These are phyloP conservation scores for Paramecium caudatum DNA, from an alignment of 73 alveolate species.

Conservation along the genomic window DNA sequence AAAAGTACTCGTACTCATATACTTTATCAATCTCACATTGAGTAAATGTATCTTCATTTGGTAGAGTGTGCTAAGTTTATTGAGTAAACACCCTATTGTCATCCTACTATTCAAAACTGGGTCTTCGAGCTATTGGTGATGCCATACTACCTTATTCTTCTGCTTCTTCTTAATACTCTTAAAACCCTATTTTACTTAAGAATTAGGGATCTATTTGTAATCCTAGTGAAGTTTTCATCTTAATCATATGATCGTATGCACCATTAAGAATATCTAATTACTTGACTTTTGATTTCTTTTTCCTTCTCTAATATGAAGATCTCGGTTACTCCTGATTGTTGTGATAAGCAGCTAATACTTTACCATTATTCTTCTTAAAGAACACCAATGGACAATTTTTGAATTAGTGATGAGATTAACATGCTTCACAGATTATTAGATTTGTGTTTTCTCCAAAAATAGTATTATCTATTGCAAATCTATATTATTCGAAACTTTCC, in stretches of 20 bases:
- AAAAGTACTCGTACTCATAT: conserved; percentile 25
- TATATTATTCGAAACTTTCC: neutral
- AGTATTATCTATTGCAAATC: conserved; percentile 47
- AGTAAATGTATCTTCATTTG: neutral
- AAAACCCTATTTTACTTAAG: conserved; percentile 2
- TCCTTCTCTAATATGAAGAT: neutral
- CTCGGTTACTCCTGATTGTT: neutral
- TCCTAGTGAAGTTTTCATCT: neutral
- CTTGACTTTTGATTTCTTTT: neutral
- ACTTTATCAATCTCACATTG: conserved; percentile 27
- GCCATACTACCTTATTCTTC: neutral
- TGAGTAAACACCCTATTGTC: neutral
- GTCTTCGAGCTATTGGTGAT: conserved; percentile 6
- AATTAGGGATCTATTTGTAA: neutral
- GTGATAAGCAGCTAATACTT: conserved; percentile 12
- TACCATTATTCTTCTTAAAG: neutral
- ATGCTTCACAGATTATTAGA: conserved; percentile 50
- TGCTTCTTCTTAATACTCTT: neutral
- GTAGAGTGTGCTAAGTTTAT: neutral
- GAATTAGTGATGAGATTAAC: conserved; percentile 43
- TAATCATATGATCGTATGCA: conserved; percentile 28
- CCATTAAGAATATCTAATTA: neutral
- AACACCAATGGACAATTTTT: conserved; percentile 41
- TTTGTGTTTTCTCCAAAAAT: neutral
- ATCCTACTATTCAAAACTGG: neutral